These are phyloP conservation scores for Monosporozyma solicola DNA, from an alignment of 805 yeast species.

Conservation along the genomic window DNA sequence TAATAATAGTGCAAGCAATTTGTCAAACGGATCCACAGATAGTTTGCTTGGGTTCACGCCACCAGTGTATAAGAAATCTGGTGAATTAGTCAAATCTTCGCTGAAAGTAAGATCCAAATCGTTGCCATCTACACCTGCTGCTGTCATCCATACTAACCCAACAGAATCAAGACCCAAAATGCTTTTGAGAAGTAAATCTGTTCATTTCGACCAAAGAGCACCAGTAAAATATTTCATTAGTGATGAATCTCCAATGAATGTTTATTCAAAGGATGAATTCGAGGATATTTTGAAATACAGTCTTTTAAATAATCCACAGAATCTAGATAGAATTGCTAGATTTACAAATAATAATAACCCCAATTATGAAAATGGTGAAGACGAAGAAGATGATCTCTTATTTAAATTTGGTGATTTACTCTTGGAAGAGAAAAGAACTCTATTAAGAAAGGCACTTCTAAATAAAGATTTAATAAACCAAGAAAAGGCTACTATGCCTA, in stretches of 20 bases:
- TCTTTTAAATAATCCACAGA: background rate
- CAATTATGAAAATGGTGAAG: background rate
- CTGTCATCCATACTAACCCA: background rate
- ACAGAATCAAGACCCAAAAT: slow-evolving; percentile 2
- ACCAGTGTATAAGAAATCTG: slow-evolving; percentile 69
- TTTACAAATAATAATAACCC: background rate
- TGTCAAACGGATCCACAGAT: slow-evolving; percentile 4
- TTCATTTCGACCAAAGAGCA: slow-evolving; percentile 66
- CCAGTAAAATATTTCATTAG: slow-evolving; percentile 70
- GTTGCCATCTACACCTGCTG: slow-evolving; percentile 31
- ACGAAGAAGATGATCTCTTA: background rate
- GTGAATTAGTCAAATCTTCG: slow-evolving; percentile 51
- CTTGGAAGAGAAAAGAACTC: background rate
- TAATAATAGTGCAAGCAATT: slow-evolving; percentile 2
- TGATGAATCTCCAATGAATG: slow-evolving; percentile 73
- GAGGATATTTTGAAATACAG: slow-evolving; percentile 19
- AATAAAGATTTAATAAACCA: background rate
- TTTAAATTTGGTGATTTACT: background rate
- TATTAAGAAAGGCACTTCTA: background rate
- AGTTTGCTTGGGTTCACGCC: slow-evolving; percentile 12
- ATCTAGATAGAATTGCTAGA: background rate
- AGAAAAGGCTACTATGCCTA: background rate
- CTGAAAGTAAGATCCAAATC: slow-evolving; percentile 34
- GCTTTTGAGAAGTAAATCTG: slow-evolving; percentile 61
- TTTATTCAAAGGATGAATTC: slow-evolving; percentile 33